Percentiles rank a stretch among this genome's conserved stretches.
Conservation (phyloP, 768 basidiomycete species). For the Naganishia friedmannii region DNA sequence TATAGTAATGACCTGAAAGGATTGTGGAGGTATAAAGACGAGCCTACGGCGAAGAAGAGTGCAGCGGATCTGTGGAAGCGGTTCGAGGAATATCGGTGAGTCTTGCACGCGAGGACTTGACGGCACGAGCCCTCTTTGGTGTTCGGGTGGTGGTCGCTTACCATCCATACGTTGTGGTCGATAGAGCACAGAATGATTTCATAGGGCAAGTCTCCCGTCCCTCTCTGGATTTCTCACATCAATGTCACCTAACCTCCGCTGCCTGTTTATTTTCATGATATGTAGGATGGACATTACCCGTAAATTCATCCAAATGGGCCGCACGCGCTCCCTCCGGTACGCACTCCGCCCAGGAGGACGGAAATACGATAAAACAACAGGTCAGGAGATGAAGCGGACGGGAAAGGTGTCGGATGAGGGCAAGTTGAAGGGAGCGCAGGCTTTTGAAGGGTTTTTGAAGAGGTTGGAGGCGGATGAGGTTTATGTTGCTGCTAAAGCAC, state of each 20-base stretch:
- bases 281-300: slow-evolving; percentile 46
- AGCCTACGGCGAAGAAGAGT: slow-evolving; percentile 38
- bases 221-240: background rate
- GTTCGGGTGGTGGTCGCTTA: background rate
- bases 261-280: background rate
- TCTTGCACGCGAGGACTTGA: no score
- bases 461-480: slow-evolving; percentile 41
- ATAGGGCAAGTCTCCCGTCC: slow-evolving; percentile 4
- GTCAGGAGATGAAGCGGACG: slow-evolving; percentile 39
- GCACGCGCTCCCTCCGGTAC: slow-evolving; percentile 48
- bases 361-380: slow-evolving; percentile 40
- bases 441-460: slow-evolving; percentile 40
- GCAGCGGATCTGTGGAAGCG: slow-evolving; percentile 36
- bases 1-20: slow-evolving; percentile 45
- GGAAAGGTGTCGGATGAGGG: slow-evolving; percentile 46
- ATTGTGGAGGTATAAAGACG: slow-evolving; percentile 47
- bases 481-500: slow-evolving; percentile 38
- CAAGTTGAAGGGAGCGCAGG: slow-evolving; percentile 42
- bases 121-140: background rate
- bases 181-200: slow-evolving; percentile 17
- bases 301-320: slow-evolving; percentile 51
- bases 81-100: slow-evolving; percentile 40
- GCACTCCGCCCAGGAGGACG: slow-evolving; percentile 44
- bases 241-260: background rate
- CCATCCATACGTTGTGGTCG: no score